phyloP scores from a whole-genome alignment of 2,329 filamentous ascomycete species.

The Fusarium sp. region DNA sequence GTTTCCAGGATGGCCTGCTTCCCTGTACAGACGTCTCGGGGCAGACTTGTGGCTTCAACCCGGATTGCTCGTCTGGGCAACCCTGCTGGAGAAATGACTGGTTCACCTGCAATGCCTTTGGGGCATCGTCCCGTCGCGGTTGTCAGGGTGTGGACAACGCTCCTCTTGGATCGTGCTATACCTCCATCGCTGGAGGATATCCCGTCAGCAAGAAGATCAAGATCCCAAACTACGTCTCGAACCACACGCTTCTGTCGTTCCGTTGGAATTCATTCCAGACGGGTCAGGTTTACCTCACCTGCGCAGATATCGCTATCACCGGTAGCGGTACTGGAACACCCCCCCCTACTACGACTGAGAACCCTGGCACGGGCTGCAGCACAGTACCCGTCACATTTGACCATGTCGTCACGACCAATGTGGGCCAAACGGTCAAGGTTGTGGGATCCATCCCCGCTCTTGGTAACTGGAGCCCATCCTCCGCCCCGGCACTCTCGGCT shows the following conservation, averaged over 20 bases:
- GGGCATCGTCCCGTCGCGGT: constrained; percentile 45
- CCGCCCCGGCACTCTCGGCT: constrained; percentile 63
- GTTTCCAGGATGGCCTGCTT: constrained; percentile 61
- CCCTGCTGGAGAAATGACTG: constrained; percentile 63
- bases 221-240: constrained; percentile 59
- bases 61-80: constrained; percentile 58
- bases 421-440: constrained; percentile 63
- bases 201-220: constrained; percentile 63
- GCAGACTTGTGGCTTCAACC: constrained; percentile 60
- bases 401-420: constrained; percentile 57
- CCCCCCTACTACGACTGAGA: constrained; percentile 29
- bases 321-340: constrained; percentile 27
- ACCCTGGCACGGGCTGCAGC: constrained; percentile 19
- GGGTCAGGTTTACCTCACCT: constrained; percentile 63
- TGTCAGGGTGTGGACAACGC: constrained; percentile 61
- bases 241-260: constrained; percentile 63
- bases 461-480: constrained; percentile 59
- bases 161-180: constrained; percentile 57
- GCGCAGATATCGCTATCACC: constrained; percentile 62
- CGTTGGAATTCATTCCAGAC: constrained; percentile 68
- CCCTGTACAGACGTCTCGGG: constrained; percentile 62
- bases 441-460: constrained; percentile 58
- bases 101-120: constrained; percentile 64
- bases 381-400: constrained; percentile 56
- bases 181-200: constrained; percentile 65